A percentile compares a stretch with the other conserved stretches of the same genome.
Conservation (phyloP, 306 rosid species). For the Sicyos baderoa region DNA sequence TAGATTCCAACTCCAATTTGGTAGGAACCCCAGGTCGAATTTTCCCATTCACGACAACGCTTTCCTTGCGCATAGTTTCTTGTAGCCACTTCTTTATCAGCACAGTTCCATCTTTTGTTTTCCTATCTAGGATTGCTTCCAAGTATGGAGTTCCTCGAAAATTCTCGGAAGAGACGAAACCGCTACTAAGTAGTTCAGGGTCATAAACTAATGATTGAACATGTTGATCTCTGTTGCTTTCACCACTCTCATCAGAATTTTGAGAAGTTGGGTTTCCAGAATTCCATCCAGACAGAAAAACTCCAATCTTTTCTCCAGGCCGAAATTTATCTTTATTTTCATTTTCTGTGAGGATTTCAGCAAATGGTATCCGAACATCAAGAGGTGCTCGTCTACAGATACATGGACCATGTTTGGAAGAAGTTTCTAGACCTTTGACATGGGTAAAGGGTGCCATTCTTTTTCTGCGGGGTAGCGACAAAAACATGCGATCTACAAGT, state of each 20-base stretch:
- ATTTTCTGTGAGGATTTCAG: slow-evolving; percentile 45
- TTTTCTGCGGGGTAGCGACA: slow-evolving; percentile 58
- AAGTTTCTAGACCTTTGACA: slow-evolving; percentile 43
- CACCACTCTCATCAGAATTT: slow-evolving; percentile 41
- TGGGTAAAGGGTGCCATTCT: slow-evolving; percentile 38
- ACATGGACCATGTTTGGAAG: slow-evolving; percentile 41
- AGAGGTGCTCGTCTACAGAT: slow-evolving; percentile 57
- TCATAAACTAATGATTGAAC: slow-evolving; percentile 30
- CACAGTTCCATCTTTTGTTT: slow-evolving; percentile 66
- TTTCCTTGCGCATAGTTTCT: slow-evolving; percentile 67
- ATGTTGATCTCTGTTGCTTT: slow-evolving; percentile 39
- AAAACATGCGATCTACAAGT: slow-evolving; percentile 71
- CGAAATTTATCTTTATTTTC: slow-evolving; percentile 37
- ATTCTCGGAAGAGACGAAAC: slow-evolving; percentile 62
- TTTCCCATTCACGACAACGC: slow-evolving; percentile 45
- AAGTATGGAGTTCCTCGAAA: slow-evolving; percentile 69
- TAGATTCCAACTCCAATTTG: slow-evolving; percentile 54
- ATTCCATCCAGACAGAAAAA: slow-evolving; percentile 73
- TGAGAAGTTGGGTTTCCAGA: slow-evolving; percentile 48
- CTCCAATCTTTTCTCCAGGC: slow-evolving; percentile 59
- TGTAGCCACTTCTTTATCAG: slow-evolving; percentile 88
- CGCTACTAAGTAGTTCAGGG: slow-evolving; percentile 47
- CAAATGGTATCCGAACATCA: slow-evolving; percentile 63
- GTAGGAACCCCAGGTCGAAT: slow-evolving; percentile 57
- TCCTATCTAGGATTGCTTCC: slow-evolving; percentile 81